phyloP scores from a whole-genome alignment of 306 rosid species.

The Cucurbita moschata region DNA sequence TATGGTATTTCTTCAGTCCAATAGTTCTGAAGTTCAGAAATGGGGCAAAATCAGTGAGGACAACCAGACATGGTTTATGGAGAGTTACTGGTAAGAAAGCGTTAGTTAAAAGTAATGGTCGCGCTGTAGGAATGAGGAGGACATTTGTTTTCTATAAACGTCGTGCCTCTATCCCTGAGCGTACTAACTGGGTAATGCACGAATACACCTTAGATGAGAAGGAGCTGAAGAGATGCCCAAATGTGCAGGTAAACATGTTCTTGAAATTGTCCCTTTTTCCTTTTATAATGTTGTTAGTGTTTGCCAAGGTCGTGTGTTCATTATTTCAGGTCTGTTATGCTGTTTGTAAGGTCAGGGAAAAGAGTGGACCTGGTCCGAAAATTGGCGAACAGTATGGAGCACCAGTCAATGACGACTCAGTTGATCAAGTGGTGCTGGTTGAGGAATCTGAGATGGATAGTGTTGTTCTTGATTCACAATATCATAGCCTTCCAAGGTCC shows the following conservation, averaged over 20 bases:
- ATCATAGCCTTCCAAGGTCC: slow-evolving; percentile 12
- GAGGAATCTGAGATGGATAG: slow-evolving; percentile 29
- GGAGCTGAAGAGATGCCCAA: slow-evolving; percentile 59
- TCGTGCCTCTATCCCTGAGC: slow-evolving; percentile 62
- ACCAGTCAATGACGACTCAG: slow-evolving; percentile 32
- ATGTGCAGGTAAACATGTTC: slow-evolving; percentile 37
- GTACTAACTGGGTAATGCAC: slow-evolving; percentile 98
- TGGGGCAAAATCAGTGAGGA: slow-evolving; percentile 66
- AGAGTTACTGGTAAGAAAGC: slow-evolving; percentile 71
- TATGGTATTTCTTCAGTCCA: slow-evolving; percentile 80
- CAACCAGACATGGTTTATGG: slow-evolving; percentile 76
- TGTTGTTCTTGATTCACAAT: slow-evolving; percentile 23
- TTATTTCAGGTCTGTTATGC: slow-evolving; percentile 60
- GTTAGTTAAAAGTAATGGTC: slow-evolving; percentile 36
- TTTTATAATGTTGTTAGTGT: neutral
- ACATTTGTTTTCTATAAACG: slow-evolving; percentile 72
- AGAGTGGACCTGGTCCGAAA: slow-evolving; percentile 93
- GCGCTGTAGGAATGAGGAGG: slow-evolving; percentile 63
- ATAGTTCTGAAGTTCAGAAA: slow-evolving; percentile 80
- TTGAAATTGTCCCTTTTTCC: slow-evolving; percentile 1
- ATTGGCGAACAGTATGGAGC: slow-evolving; percentile 96
- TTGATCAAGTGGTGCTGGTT: slow-evolving; percentile 14
- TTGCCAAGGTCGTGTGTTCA: neutral
- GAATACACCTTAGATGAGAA: slow-evolving; percentile 79
- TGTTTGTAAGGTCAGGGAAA: slow-evolving; percentile 70